Base-by-base conservation (phyloP, 805 yeast species). In the Myxozyma vanderwaltii region DNA sequence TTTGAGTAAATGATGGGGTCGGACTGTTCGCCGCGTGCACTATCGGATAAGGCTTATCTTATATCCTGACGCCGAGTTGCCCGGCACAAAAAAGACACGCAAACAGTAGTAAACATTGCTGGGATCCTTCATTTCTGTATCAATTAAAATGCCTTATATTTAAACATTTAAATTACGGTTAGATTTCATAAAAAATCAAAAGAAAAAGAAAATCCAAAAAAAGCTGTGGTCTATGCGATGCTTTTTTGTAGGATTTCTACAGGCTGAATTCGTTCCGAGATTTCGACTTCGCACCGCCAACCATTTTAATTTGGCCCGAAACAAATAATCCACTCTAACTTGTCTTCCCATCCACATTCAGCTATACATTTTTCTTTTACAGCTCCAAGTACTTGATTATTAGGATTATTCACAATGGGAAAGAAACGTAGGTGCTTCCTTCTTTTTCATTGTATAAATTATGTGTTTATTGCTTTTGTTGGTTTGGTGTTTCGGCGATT, bases 361-460 rank as follows among this genome's bases (percentile, higher is more conserved):
- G 23, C 38, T 15, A n/a, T n/a, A 4, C 46, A 10, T 21, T n/a
- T n/a, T n/a, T n/a, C n/a, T n/a, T n/a, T n/a, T n/a, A n/a, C n/a
- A n/a, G n/a, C n/a, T n/a, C n/a, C n/a, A n/a, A 23, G 24, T 29
- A 17, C 12, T 13, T 10, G 1, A 35, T 27, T 35, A 48, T 29
- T 27, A 6, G 51, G 13, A 3, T 35, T 27, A 44, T 38, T 29
- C 15, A 51, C 38, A 51, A 63, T 63, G 67, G 67, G 67, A 40
- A 63, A 63, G 58, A 63, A 63, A 38, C 65, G 67, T 63, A 46
- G 31, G 58, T 29, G 2, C 10, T 44, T 4, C 19, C 5, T 23
- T 29, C 7, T 15, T 31, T 2, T 7, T 8, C 17, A 2, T 46
- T 13, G 26, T 29, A n/a, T n/a, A n/a, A n/a, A n/a, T n/a, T n/a